Base-by-base conservation (phyloP, 2,329 filamentous ascomycete species). In the Colletotrichum eleusines region DNA sequence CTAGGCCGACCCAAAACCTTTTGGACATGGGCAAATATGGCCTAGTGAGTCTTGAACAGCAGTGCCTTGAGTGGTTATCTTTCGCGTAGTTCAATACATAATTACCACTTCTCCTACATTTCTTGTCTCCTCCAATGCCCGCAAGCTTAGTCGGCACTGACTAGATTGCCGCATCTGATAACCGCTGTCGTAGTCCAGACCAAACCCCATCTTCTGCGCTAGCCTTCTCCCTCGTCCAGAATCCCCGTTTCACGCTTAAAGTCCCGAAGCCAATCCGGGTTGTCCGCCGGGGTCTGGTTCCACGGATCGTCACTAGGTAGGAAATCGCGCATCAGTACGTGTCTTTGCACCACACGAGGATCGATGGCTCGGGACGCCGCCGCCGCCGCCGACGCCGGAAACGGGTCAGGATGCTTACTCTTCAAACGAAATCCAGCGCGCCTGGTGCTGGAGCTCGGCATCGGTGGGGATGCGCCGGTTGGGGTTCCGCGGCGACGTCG, bases 221-320 rank as follows among this genome's bases (percentile, higher is more conserved):
- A 42, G 23, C 35, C 12, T 55, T 12, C 23, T 11, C 33, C 33
- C 16, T 23, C 68, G 3, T 72, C 54, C 1, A 64, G 48, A 20
- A 65, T 69, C 1, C 66, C 61, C 60, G 58, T 65, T 18, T 69
- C 66, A 0, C 69, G 61, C 50, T 69, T 74, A n/a, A 73, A 74
- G 23, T 73, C 59, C 12, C 55, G 73, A 6, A 83, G 70, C 75
- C 79, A 80, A 2, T 77, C 71, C 8, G 74, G 73, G 58, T 82
- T 79, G 66, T 83, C 81, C 1, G 78, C 75, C 2, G 76, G 76
- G 2, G 80, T 83, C 58, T 81, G 80, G 58, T 83, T 82, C 81
- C 81, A 83, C 2, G 79, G 77, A 62, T 82, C 81, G 33, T 81
- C 80, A 7, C 70, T 72, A 4, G 5, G 1, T 3, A 12, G n/a